phyloP scores from a whole-genome alignment of 495 filamentous ascomycete species.

The Pyrenopolyporus hunteri region DNA sequence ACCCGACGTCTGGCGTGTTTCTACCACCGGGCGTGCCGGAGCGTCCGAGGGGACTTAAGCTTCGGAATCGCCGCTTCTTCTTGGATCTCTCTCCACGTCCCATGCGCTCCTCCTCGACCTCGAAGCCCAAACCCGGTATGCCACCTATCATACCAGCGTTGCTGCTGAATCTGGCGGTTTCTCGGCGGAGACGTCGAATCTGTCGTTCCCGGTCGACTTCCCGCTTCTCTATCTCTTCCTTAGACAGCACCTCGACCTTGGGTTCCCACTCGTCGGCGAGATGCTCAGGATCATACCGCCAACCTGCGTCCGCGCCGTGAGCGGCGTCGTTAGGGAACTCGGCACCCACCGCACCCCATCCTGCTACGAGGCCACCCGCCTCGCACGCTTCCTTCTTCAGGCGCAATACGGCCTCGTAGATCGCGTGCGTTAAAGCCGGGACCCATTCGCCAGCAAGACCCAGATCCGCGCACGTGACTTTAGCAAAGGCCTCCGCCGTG shows the following conservation, averaged over 20 bases:
- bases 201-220: conserved; percentile 94
- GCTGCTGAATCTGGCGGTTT: conserved; percentile 90
- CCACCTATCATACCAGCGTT: conserved; percentile 74
- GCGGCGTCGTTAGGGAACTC: conserved; percentile 91
- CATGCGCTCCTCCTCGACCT: conserved; percentile 67
- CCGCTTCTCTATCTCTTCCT: conserved; percentile 97
- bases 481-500: conserved; percentile 90
- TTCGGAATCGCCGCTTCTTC: conserved; percentile 92
- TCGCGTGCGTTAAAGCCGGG: conserved; percentile 90
- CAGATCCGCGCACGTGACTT: conserved; percentile 87
- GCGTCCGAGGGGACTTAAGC: conserved; percentile 75
- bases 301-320: conserved; percentile 78
- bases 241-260: conserved; percentile 83
- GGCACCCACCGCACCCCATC: conserved; percentile 70
- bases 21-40: conserved; percentile 71
- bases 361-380: conserved; percentile 76
- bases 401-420: conserved; percentile 92
- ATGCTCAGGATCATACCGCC: conserved; percentile 91
- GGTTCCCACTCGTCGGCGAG: conserved; percentile 94
- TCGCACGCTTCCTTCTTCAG: conserved; percentile 97
- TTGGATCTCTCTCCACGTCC: conserved; percentile 88
- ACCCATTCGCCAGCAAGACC: conserved; percentile 93
- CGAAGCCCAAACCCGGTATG: conserved; percentile 69
- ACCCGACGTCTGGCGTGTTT: conserved; percentile 75
- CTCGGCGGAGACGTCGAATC: conserved; percentile 81